These are phyloP conservation scores for Pichia sp. DNA, from an alignment of 1,139 yeast species.

Conservation along the genomic window DNA sequence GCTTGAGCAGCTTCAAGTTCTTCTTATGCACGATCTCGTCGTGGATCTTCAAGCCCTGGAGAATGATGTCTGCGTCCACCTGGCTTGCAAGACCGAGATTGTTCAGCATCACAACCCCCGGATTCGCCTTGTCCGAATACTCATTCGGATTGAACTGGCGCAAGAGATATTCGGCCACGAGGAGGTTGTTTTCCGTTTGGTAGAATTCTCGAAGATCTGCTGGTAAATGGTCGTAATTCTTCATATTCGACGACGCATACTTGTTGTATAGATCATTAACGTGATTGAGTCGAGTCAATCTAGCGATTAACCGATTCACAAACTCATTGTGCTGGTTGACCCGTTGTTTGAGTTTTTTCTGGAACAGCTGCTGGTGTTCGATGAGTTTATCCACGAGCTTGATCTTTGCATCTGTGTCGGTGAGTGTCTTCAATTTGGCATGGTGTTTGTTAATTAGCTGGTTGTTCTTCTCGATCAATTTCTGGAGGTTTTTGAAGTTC, in stretches of 20 bases:
- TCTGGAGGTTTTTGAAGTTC: constrained; percentile 57
- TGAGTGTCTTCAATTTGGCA: constrained; percentile 29
- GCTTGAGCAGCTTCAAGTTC: constrained; percentile 53
- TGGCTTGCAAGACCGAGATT: constrained; percentile 44
- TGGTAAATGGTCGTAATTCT: background rate
- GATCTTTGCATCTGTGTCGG: constrained; percentile 30
- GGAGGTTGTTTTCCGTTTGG: constrained; percentile 56
- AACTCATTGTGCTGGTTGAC: constrained; percentile 50
- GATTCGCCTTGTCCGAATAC: constrained; percentile 34
- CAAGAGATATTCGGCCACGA: constrained; percentile 59
- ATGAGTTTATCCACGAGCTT: constrained; percentile 39
- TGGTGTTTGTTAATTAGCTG: constrained; percentile 42
- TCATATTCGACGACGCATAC: background rate
- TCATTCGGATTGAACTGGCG: constrained; percentile 37
- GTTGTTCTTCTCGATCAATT: constrained; percentile 55
- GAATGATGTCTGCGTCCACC: constrained; percentile 57
- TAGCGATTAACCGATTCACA: constrained; percentile 43
- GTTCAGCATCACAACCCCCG: constrained; percentile 44
- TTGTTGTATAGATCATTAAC: constrained; percentile 25
- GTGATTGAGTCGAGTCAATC: constrained; percentile 44
- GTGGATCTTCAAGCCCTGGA: constrained; percentile 48
- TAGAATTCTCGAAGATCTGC: constrained; percentile 44
- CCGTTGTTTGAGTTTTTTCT: constrained; percentile 41
- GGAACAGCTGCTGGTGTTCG: constrained; percentile 45
- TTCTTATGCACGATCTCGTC: constrained; percentile 52